A percentile compares a stretch with the other conserved stretches of the same genome.
Conservation (phyloP, 805 yeast species). For the Pichia cephalocereana region DNA sequence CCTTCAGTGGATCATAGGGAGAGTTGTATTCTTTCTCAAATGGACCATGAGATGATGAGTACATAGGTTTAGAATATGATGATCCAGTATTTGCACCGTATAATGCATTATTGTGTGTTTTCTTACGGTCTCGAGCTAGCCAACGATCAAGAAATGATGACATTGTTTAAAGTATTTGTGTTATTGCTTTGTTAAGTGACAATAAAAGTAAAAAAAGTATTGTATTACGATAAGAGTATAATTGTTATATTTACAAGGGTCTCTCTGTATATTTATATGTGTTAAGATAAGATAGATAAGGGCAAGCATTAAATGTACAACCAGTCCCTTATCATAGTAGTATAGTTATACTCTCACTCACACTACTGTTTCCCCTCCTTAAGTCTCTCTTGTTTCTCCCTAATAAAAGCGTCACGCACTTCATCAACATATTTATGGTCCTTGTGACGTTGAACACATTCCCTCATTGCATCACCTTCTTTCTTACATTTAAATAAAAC, state of each 20-base stretch:
- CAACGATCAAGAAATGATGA: constrained; percentile 28
- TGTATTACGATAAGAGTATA: too few species aligned
- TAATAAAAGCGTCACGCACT: constrained; percentile 56
- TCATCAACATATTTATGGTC: constrained; percentile 55
- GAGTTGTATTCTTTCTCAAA: constrained; percentile 12
- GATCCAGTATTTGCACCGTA: constrained; percentile 21
- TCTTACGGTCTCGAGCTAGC: constrained; percentile 17
- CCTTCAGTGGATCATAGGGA: neutral
- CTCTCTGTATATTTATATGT: too few species aligned
- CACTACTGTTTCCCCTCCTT: neutral
- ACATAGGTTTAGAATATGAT: constrained; percentile 2
- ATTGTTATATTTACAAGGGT: neutral
- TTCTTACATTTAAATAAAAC: constrained; percentile 58
- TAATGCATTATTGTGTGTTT: constrained; percentile 11
- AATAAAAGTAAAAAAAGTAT: neutral
- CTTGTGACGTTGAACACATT: constrained; percentile 56
- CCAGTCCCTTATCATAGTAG: neutral
- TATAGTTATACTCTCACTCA: too few species aligned
- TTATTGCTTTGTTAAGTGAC: neutral
- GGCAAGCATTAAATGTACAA: neutral
- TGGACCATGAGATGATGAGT: neutral
- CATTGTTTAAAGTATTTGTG: constrained; percentile 10
- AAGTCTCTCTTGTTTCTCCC: constrained; percentile 33
- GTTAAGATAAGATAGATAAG: neutral
- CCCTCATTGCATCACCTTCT: constrained; percentile 49